phyloP scores from a whole-genome alignment of 1,139 yeast species.

The Sugiyamaella neomexicana region DNA sequence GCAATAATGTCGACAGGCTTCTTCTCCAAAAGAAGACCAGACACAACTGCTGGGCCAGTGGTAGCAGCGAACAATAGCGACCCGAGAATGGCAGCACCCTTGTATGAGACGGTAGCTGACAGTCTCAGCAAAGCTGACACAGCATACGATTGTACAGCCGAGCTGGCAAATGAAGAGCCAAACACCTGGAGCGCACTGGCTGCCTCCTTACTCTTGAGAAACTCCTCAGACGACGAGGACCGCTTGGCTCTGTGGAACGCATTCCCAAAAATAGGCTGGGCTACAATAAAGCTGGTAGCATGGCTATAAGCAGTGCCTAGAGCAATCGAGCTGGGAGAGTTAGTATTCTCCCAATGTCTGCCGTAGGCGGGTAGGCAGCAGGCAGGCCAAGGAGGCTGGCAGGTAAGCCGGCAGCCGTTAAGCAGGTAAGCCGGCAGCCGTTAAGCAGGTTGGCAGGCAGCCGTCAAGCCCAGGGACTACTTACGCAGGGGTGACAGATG shows the following conservation, averaged over 20 bases:
- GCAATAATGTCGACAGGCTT: conserved; percentile 41
- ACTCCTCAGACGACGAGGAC: conserved; percentile 41
- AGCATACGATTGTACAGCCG: conserved; percentile 46
- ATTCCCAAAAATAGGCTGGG: conserved; percentile 46
- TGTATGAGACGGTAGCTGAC: conserved; percentile 42
- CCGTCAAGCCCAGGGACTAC: too few relatives aligned
- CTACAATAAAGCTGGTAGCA: conserved; percentile 39
- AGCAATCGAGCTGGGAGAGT: conserved; percentile 39
- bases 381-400: too few relatives aligned
- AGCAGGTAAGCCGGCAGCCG: too few relatives aligned
- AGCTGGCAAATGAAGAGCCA: conserved; percentile 40
- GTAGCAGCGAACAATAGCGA: conserved; percentile 43
- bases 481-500: conserved; percentile 17
- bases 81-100: conserved; percentile 46
- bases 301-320: conserved; percentile 46
- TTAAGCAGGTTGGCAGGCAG: too few relatives aligned
- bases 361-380: too few relatives aligned
- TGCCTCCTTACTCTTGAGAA: conserved; percentile 42
- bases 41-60: conserved; percentile 42
- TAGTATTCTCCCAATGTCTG: too few relatives aligned
- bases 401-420: too few relatives aligned
- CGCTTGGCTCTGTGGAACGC: conserved; percentile 42
- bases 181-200: conserved; percentile 41
- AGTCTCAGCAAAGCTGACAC: conserved; percentile 44
- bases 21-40: conserved; percentile 40